Base-by-base conservation (phyloP, 2,329 filamentous ascomycete genomes). In the Aspergillus uvarum region DNA sequence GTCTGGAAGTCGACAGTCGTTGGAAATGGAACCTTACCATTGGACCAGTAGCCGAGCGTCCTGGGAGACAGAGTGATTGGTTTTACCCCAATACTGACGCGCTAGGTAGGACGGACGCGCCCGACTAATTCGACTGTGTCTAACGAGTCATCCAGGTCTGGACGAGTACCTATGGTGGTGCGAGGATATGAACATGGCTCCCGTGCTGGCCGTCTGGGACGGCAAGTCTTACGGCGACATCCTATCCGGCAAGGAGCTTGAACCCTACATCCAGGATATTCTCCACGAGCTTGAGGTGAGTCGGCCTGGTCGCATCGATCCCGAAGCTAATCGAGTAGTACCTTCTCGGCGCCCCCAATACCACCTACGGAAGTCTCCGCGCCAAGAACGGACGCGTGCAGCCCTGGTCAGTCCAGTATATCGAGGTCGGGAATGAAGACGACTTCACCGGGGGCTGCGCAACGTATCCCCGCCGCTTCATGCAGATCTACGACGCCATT, bases 371-470 rank as follows among this genome's bases (percentile, higher is more conserved):
- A 14, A 77, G 80, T 4, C 70, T 81, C 14, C 84, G 87, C 29
- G 85, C 83, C 4, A 71, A 80, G 49, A 80, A 87, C 1, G 87
- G 87, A 5, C 83, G 87, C 64, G 78, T 81, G 0, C 77, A 84
- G 57, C 87, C 87, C 0, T 89, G 84, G 75, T 74, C 73, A 42
- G 76, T 89, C 29, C 74, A 82, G 11, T 86, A 83, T 63, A 82
- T 89, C 58, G 87, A 89, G 72, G 77, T 89, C 44, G 87, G 87
- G 54, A 89, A 89, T 69, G 87, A 90, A 69, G 87, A 89, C 63
- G 83, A 84, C 76, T 81, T 87, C 8, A 80, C 80, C 5, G 81
- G 82, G 10, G 82, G 80, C 5, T 76, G 79, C 2, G 67, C 68
- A 0, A 82, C 80, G 0, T 86, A 83, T 74, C 74, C 79, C 1